phyloP scores from a whole-genome alignment of 1,284 basidiomycete species.

The Sparassis latifolia region DNA sequence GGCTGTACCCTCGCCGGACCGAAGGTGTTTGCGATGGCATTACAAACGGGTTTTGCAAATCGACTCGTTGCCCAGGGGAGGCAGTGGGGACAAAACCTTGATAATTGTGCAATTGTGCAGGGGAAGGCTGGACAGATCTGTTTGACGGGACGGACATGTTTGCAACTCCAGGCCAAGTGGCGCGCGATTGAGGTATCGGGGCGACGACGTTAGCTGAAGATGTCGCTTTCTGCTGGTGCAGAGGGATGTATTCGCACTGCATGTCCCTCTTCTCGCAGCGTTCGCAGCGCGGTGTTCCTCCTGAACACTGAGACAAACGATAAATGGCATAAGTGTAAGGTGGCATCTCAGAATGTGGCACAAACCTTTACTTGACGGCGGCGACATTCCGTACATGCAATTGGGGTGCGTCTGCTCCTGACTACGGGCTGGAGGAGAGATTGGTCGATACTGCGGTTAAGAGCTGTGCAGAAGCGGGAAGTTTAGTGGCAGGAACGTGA shows the following conservation, averaged over 20 bases:
- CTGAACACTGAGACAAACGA: constrained; percentile 19
- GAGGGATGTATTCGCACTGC: constrained; percentile 28
- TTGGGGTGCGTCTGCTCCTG: constrained; percentile 35
- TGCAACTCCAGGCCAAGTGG: neutral
- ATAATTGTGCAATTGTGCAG: neutral
- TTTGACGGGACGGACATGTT: neutral
- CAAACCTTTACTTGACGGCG: constrained; percentile 45
- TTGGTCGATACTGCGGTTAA: too few relatives aligned
- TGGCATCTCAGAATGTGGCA: neutral
- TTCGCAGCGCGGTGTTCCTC: constrained; percentile 24
- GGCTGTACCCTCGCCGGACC: neutral
- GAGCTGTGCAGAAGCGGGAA: too few relatives aligned
- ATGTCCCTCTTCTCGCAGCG: constrained; percentile 27
- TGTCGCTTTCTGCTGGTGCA: constrained; percentile 21
- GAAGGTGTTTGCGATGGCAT: neutral
- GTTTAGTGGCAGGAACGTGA: too few relatives aligned
- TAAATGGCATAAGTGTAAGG: neutral
- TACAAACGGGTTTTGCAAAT: neutral
- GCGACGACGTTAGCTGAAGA: constrained; percentile 1
- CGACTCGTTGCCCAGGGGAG: neutral
- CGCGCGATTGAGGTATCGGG: neutral
- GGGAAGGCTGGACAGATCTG: neutral
- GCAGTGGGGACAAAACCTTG: too few relatives aligned
- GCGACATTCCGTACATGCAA: constrained; percentile 49
- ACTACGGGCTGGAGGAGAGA: constrained; percentile 21